phyloP scores from a whole-genome alignment of 1,284 basidiomycete genomes.

The Cryptococcus deneoformans region DNA sequence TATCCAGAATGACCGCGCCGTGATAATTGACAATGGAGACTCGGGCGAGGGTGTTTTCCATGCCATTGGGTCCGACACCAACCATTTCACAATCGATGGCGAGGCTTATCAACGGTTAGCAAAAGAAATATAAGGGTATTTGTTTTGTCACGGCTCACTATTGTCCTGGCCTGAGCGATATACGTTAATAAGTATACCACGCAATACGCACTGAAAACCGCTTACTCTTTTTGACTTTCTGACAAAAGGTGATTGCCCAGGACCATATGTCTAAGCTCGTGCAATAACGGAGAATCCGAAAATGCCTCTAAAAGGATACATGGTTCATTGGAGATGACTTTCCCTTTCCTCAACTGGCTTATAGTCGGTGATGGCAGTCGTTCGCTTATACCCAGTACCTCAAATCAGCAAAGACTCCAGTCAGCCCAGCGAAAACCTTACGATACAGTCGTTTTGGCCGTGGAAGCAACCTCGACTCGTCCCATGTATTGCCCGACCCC shows the following conservation, averaged over 20 bases:
- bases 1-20: conserved; percentile 76
- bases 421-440: neutral
- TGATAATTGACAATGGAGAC: conserved; percentile 91
- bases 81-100: conserved; percentile 70
- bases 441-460: neutral
- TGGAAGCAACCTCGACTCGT: neutral
- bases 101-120: conserved; percentile 14
- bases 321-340: neutral
- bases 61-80: conserved; percentile 77
- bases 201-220: neutral
- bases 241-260: neutral
- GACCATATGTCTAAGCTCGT: conserved; percentile 2
- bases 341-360: neutral
- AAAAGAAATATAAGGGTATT: neutral
- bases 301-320: neutral
- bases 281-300: neutral
- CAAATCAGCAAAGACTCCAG: neutral
- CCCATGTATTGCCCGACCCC: neutral
- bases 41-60: conserved; percentile 80
- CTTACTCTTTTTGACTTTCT: neutral
- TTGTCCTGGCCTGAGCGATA: neutral
- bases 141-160: neutral
- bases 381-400: neutral
- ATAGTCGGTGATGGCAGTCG: neutral
- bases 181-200: neutral